Conservation (phyloP, 495 filamentous ascomycete species). For the Lasiosphaeria ovina region DNA sequence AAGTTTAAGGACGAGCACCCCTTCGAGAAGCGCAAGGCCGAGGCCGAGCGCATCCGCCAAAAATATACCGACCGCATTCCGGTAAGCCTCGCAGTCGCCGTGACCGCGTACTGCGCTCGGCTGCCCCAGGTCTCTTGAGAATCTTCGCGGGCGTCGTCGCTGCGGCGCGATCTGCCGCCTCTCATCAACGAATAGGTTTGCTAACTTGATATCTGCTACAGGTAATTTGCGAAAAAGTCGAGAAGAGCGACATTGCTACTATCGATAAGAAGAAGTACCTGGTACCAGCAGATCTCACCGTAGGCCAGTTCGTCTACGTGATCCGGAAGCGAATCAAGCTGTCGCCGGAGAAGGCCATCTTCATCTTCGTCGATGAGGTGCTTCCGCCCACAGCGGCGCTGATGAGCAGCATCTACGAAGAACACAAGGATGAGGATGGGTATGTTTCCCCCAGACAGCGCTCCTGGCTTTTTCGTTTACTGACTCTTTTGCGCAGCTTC, state of each 20-base stretch:
- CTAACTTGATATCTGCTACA: conserved; percentile 33
- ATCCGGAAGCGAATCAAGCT: conserved; percentile 99
- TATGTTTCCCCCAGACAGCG: conserved; percentile 30
- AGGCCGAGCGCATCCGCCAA: conserved; percentile 97
- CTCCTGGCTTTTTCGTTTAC: conserved; percentile 1
- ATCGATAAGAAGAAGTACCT: conserved; percentile 99
- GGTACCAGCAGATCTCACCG: conserved; percentile 94
- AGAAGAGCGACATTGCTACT: conserved; percentile 98
- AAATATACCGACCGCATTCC: conserved; percentile 99
- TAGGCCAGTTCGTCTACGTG: conserved; percentile 99
- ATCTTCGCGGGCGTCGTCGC: conserved; percentile 6
- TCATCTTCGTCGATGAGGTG: conserved; percentile 99
- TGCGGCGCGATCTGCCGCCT: conserved; percentile 7
- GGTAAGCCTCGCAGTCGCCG: conserved; percentile 56
- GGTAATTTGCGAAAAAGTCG: conserved; percentile 99
- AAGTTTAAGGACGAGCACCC: conserved; percentile 99
- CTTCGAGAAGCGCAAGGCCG: conserved; percentile 99
- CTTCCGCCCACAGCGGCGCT: conserved; percentile 94
- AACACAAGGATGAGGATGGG: conserved; percentile 87
- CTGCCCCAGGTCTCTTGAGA: too few species aligned
- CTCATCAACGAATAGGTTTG: background rate
- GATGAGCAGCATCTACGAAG: conserved; percentile 99
- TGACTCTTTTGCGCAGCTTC: conserved; percentile 38
- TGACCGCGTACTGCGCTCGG: background rate
- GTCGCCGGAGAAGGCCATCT: conserved; percentile 99